Base-by-base conservation (phyloP, 768 basidiomycete genomes). In the Amanita exitialis region DNA sequence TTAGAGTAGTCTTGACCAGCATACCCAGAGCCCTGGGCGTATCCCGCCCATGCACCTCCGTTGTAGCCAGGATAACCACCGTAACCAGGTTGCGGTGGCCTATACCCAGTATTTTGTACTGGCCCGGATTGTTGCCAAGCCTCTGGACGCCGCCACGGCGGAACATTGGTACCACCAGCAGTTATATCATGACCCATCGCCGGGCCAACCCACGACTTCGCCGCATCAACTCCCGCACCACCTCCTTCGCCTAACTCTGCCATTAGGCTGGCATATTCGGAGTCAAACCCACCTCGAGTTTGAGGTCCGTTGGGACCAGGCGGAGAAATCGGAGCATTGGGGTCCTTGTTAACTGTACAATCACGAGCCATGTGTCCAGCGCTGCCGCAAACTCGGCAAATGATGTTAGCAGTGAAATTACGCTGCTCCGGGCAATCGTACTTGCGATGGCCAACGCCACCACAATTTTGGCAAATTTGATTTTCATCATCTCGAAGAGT, bases 401-500 rank as follows among this genome's bases (percentile, higher is more conserved):
- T 95, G 73, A 99, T 94, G 74, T 95, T 95, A 72, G 96, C 96
- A 59, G 91, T 94, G 72, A 93, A 98, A 73, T 96, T 96, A 67
- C 89, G 84, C 68, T 96, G 91, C 70, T 97, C 91, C 15, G 94
- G 93, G 66, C 96, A 99, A 68, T 98, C 96, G 72, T 92, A 98
- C 81, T 97, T 94, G 69, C 95, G 86, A 64, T 97, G 94, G 53
- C 93, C 93, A 57, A 92, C 79, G 48, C 85, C 85, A 62, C 89
- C 91, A 65, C 90, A 94, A 63, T 95, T 95, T 72, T 98, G 94
- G 71, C 96, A 99, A 55, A 97, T 83, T 69, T 99, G 96, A 63
- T 98, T 98, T 73, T 99, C 96, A 65, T 99, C 96, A 62, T 99
- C 96, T 59, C 96, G 93, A 51, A 99, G 83, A 41, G 96, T 99